These are phyloP conservation scores for Mortierella alpina DNA, from an alignment of 192 early-diverging fungal genomes.

Conservation along the genomic window DNA sequence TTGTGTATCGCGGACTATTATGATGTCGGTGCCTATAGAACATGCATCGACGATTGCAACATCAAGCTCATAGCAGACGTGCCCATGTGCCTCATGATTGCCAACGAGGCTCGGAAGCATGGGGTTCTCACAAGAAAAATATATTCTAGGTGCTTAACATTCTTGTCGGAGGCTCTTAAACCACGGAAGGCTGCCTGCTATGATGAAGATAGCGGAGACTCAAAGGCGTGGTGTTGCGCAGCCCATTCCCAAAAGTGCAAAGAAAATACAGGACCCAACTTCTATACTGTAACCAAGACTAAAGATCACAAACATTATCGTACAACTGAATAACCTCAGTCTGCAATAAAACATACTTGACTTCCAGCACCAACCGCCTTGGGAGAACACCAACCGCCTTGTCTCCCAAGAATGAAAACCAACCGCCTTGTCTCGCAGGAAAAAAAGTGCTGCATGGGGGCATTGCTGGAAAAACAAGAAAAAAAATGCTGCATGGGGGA, in stretches of 20 bases:
- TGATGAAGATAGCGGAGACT: slow-evolving; percentile 11
- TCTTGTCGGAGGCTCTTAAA: background rate
- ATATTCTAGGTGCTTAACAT: slow-evolving; percentile 1
- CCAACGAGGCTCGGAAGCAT: slow-evolving; percentile 23
- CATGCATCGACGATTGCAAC: slow-evolving; percentile 11
- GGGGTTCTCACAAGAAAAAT: slow-evolving; percentile 13
- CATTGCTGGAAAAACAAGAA: too few relatives aligned
- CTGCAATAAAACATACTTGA: too few relatives aligned
- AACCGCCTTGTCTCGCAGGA: too few relatives aligned
- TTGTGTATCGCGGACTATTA: slow-evolving; percentile 21
- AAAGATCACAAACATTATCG: too few relatives aligned
- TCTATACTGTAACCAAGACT: too few relatives aligned
- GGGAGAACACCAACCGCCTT: too few relatives aligned
- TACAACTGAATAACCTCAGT: too few relatives aligned
- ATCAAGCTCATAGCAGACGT: slow-evolving; percentile 9
- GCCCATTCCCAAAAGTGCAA: slow-evolving; percentile 12
- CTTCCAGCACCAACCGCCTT: too few relatives aligned
- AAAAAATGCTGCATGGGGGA: too few relatives aligned
- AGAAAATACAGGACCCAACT: background rate
- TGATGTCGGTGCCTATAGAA: slow-evolving; percentile 6
- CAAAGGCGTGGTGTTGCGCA: slow-evolving; percentile 13
- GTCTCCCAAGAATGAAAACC: too few relatives aligned
- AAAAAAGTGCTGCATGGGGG: too few relatives aligned
- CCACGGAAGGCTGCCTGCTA: background rate
- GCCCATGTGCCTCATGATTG: slow-evolving; percentile 21